Conservation (phyloP, 208 protist species). For the Spongospora subterranea region DNA sequence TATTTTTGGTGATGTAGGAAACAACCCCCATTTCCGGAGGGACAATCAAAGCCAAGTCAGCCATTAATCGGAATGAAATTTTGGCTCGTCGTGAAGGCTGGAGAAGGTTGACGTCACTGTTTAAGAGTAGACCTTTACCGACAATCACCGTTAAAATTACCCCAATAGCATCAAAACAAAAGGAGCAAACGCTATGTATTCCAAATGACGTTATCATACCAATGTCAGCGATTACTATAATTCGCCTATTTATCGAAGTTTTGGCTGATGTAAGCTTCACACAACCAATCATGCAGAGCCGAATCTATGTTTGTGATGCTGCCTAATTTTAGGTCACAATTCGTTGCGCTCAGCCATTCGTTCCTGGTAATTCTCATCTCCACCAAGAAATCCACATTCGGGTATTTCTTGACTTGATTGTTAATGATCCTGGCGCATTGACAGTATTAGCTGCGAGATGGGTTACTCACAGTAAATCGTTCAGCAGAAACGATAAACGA, state of each 20-base stretch:
- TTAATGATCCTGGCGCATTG: neutral
- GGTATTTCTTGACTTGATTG: slow-evolving; percentile 19
- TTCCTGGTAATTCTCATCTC: neutral
- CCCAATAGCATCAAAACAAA: slow-evolving; percentile 10
- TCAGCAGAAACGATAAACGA: neutral
- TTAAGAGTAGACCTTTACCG: neutral
- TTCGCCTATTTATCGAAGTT: neutral
- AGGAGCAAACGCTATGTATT: neutral
- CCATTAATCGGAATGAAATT: slow-evolving; percentile 8
- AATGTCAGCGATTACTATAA: neutral
- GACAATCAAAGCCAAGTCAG: neutral
- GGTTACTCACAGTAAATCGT: neutral
- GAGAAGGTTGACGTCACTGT: neutral
- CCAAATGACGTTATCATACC: slow-evolving; percentile 46
- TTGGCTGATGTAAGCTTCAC: neutral
- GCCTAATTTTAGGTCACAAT: neutral
- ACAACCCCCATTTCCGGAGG: neutral
- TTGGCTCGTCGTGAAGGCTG: slow-evolving; percentile 23
- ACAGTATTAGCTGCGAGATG: neutral
- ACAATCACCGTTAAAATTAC: neutral
- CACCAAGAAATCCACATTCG: neutral
- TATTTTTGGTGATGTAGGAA: slow-evolving; percentile 1
- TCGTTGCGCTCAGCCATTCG: neutral
- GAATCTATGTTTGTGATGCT: neutral
- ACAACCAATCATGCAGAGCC: neutral